A percentile compares a stretch with the other conserved stretches of the same genome.
Conservation (phyloP, 768 basidiomycete genomes). For the Rhizopogon rudus region DNA sequence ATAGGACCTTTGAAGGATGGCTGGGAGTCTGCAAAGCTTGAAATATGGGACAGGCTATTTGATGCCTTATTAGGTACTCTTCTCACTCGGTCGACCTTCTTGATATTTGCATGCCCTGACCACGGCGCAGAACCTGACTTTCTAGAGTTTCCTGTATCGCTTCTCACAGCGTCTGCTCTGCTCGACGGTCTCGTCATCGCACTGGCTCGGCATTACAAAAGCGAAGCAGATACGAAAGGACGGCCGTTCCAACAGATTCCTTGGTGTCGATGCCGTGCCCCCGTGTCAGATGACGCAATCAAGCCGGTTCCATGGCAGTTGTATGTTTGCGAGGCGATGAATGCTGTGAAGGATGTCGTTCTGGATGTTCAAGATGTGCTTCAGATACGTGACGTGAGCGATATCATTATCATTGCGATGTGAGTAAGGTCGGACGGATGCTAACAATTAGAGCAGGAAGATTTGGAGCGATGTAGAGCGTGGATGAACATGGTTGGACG, state of each 20-base stretch:
- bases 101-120: not conserved
- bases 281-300: not conserved
- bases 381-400: slow-evolving; percentile 14
- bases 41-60: slow-evolving; percentile 49
- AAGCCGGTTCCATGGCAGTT: slow-evolving; percentile 10
- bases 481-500: slow-evolving; percentile 15
- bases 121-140: slow-evolving; percentile 43
- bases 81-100: not conserved
- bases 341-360: slow-evolving; percentile 10
- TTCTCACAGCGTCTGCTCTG: slow-evolving; percentile 50
- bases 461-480: slow-evolving; percentile 18
- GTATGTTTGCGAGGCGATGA: slow-evolving; percentile 7
- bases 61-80: slow-evolving; percentile 33
- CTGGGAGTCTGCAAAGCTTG: slow-evolving; percentile 41
- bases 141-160: slow-evolving; percentile 45
- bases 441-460: slow-evolving; percentile 8
- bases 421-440: not conserved
- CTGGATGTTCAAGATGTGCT: slow-evolving; percentile 23
- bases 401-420: not conserved
- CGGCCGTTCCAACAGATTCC: not conserved
- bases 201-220: slow-evolving; percentile 33
- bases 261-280: not conserved
- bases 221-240: slow-evolving; percentile 16
- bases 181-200: slow-evolving; percentile 38
- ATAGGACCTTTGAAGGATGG: slow-evolving; percentile 29